Base-by-base conservation (phyloP, 768 basidiomycete genomes). In the Xerocomus potaroensis region DNA sequence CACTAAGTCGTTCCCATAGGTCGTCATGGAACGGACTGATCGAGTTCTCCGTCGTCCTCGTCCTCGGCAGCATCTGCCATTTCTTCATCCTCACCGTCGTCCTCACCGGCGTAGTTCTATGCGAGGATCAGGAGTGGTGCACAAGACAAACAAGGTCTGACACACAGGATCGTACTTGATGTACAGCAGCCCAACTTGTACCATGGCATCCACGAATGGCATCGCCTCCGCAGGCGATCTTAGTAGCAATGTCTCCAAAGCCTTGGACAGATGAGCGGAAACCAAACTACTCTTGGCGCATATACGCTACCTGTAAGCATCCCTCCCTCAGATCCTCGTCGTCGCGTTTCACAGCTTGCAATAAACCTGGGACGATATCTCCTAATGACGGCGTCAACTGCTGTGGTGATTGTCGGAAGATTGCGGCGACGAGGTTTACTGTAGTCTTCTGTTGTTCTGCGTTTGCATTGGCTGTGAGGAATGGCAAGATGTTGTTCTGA, bases 141-240 rank as follows among this genome's bases (percentile, higher is more conserved):
- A 3, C 29, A 18, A 49, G 8, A 11, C 5, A 22, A 37, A 33
- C 22, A 11, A 7, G 10, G 35, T 11, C 5, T 6, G 19, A 47
- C 44, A 57, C 61, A 94, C 92, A 0, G 95, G 95, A 65, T 99
- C 96, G 61, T 91, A 87, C 62, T 91, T 94, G 71, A 99, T 86
- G 55, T 83, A 84, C 49, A 84, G 80, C 39, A 73, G 77, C 4
- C 87, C 91, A 22, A 77, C 72, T 49, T 85, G 81, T 14, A 88
- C 73, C 53, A 94, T 85, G 8, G 75, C 66, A 41, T 68, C 69
- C 27, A 95, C 64, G 62, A 83, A 92, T 0, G 84, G 75, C 0
- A 86, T 82, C 24, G 87, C 79, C 57, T 96, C 93, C 6, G 79
- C 72, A 1, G 94, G 91, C 60, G 91, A 91, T 47, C 87, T 78